Evolutionary conservation across 768 basidiomycete species (phyloP), one percentile per base, ranked within the genome.

Genomic region (Amylocystis lapponica): DNA sequence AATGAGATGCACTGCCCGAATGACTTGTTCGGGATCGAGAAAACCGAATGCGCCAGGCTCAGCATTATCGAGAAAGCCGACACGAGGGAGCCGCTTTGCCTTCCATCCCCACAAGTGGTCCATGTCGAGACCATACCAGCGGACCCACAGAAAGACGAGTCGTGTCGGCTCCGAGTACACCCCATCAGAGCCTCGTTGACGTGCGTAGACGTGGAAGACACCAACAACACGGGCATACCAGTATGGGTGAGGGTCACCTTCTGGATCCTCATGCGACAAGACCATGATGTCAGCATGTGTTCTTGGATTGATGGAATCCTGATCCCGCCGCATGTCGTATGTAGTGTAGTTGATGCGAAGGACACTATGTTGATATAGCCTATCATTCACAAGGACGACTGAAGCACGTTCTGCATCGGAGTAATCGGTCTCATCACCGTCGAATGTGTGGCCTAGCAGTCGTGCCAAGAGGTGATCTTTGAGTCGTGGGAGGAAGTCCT

Each of bases 21-120:
- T 54, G 3, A 77, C 61, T 0, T 54, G 47, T 0, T 46, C 44
- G 1, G 74, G 76, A 45, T 75, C 62, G 1, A 76, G 17, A 31
- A 77, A 76, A 0, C 73, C 67, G 42, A 74, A 76, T 2, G 67
- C 61, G 1, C 50, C 48, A 0, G 39, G 27, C 17, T 61, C 59
- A 0, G 55, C 45, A 10, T 48, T 40, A 1, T 58, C 43, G 1
- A 75, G 47, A 48, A 72, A 76, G 0, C 62, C 63, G 17, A 77
- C 34, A 5, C 59, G 52, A 17, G 63, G 68, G 1, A 74, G 54
- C 0, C 53, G 51, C 16, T 55, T 43, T 0, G 42, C 30, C 1
- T 52, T 48, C 40, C 60, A 62, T 0, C 71, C 52, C 34, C 52
- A 9, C 19, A 39, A 26, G 52, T 46, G 66, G 2, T 44, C 45